Conservation (phyloP, 108 stramenopile genomes). For the Fistulifera pelliculosa region DNA sequence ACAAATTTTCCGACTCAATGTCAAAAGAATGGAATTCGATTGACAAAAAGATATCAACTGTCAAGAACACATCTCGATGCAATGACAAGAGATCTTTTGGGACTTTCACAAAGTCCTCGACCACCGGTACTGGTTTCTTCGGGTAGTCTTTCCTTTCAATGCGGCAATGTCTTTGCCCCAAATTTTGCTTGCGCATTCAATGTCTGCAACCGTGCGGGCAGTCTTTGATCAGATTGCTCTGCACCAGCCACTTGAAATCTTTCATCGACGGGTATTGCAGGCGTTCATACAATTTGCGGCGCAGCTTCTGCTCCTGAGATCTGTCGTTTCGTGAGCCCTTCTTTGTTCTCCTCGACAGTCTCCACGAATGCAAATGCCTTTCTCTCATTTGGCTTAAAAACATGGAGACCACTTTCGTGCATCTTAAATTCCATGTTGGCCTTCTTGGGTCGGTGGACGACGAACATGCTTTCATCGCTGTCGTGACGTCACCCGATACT, state of each 20-base stretch:
- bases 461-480: conserved; percentile 4
- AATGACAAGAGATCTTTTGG: conserved; percentile 11
- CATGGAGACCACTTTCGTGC: no score
- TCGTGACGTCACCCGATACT: conserved; percentile 15
- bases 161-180: conserved; percentile 15
- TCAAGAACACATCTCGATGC: conserved; percentile 18
- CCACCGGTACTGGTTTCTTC: not conserved
- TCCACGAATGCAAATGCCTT: no score
- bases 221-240: conserved; percentile 28
- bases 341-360: no score
- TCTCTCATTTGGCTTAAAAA: not conserved
- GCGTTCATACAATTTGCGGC: no score
- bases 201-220: conserved; percentile 21
- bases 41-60: conserved; percentile 21
- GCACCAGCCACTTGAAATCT: conserved; percentile 9
- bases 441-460: conserved; percentile 5
- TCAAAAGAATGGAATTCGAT: conserved; percentile 26
- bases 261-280: not conserved
- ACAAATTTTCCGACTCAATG: conserved; percentile 17
- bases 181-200: conserved; percentile 19
- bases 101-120: not conserved
- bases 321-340: no score
- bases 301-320: no score
- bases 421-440: not conserved
- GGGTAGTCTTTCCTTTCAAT: conserved; percentile 31